Percentiles rank a stretch among this genome's conserved stretches.
These are phyloP conservation scores for Plasmodium coatneyi DNA, from an alignment of 169 alveolate genomes.

Conservation along the genomic window DNA sequence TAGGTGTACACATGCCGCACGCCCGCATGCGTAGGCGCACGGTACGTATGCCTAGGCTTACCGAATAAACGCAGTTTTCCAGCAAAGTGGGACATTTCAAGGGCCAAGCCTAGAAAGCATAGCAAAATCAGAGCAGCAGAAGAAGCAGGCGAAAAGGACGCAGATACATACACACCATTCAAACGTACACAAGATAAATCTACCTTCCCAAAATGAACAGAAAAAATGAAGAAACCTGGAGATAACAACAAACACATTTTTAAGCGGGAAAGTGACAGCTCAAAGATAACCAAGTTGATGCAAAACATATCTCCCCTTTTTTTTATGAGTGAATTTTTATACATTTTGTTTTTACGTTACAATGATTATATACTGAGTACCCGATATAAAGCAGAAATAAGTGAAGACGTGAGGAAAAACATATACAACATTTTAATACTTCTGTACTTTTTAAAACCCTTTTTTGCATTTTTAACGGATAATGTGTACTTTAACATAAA, in stretches of 20 bases:
- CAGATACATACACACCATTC: background rate
- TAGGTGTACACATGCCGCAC: background rate
- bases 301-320: conserved; percentile 54
- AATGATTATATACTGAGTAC: conserved; percentile 65
- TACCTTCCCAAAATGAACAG: conserved; percentile 42
- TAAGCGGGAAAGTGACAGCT: conserved; percentile 40
- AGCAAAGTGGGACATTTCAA: background rate
- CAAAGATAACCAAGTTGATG: conserved; percentile 34
- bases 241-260: conserved; percentile 30
- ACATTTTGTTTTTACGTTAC: conserved; percentile 61
- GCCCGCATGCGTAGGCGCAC: background rate
- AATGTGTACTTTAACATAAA: conserved; percentile 68
- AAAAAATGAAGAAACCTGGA: conserved; percentile 51
- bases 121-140: background rate
- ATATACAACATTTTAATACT: conserved; percentile 63
- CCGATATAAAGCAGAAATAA: conserved; percentile 28
- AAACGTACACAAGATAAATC: background rate
- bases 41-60: background rate
- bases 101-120: background rate
- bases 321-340: conserved; percentile 68
- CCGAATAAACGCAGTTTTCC: background rate
- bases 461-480: conserved; percentile 67
- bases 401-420: conserved; percentile 31
- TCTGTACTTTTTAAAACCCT: conserved; percentile 43
- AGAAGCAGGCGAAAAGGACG: background rate